Base-by-base conservation (phyloP, 345 rosid species). In the Citrus cavaleriei region DNA sequence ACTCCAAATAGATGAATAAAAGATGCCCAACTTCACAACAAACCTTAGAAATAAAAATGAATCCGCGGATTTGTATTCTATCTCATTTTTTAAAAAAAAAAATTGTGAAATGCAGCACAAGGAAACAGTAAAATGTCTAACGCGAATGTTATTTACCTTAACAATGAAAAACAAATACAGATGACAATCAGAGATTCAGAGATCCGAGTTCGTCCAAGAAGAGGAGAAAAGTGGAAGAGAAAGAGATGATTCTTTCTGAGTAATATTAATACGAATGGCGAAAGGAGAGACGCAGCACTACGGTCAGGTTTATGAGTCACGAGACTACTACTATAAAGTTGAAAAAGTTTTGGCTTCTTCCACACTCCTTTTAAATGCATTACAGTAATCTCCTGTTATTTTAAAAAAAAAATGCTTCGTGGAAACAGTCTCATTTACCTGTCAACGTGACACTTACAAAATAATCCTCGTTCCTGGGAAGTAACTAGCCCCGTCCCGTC, bases 231-330 rank as follows among this genome's bases (percentile, higher is more conserved):
- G 9, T 34, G 34, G 19, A 27, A 21, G 34, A 22, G 25, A 65
- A 19, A 18, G 58, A 18, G 58, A 18, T 13, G 51, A 10, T 46
- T 46, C 5, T 46, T 46, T 46, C 18, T 46, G 14, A 46, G 18
- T 13, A 46, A 46, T 46, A 46, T 46, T 46, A 46, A 46, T 46
- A 46, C 51, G 51, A 3, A 12, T 46, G 51, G 51, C 51, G 7
- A 18, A 6, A 19, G 22, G 58, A 38, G 22, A 28, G 5, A 12
- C 5, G 7, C 61, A 30, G 70, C 51, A 46, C 18, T 13, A 3
- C 21, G 79, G 38, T 27, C 66, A 21, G 69, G 80, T 61, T 16
- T 54, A 54, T 46, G 77, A 80, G 82, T 86, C 89, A 84, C 86
- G 89, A 83, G 89, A 84, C 27, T 72, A 60, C 22, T 46, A 79